Percentiles rank a stretch among this genome's conserved stretches.
Evolutionary conservation across 345 rosid species (phyloP).

Genomic region (Euphorbia pulcherrima): DNA sequence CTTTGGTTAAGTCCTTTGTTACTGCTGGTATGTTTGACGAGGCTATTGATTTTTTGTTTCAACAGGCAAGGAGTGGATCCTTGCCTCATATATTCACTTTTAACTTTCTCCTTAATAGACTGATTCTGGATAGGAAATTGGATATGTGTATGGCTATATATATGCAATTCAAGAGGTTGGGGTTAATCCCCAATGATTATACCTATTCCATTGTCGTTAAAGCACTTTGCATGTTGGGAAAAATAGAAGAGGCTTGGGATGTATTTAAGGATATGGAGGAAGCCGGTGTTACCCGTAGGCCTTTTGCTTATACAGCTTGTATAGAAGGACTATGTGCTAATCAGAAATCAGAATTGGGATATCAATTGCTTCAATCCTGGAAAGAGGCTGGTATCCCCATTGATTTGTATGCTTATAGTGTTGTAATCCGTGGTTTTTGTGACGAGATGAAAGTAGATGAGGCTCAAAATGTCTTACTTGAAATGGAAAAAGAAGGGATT

Average conservation of each 20-base stretch:
- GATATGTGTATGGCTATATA: slow-evolving; percentile 14
- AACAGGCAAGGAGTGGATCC: slow-evolving; percentile 7
- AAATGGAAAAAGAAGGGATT: slow-evolving; percentile 47
- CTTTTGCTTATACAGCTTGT: slow-evolving; percentile 14
- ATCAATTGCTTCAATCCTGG: slow-evolving; percentile 17
- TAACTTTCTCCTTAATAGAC: slow-evolving; percentile 14
- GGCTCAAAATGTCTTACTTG: slow-evolving; percentile 44
- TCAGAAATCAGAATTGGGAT: slow-evolving; percentile 10
- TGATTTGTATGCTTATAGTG: slow-evolving; percentile 14
- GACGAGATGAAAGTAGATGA: slow-evolving; percentile 28
- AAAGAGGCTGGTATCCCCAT: slow-evolving; percentile 5
- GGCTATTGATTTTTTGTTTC: slow-evolving; percentile 15
- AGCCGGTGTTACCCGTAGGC: background rate
- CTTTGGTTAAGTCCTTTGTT: slow-evolving; percentile 22
- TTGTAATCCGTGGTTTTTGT: slow-evolving; percentile 20
- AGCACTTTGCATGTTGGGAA: slow-evolving; percentile 11
- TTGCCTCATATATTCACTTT: slow-evolving; percentile 17
- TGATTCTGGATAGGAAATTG: slow-evolving; percentile 6
- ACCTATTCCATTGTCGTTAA: slow-evolving; percentile 17
- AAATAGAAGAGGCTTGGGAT: slow-evolving; percentile 12
- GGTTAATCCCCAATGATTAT: slow-evolving; percentile 16
- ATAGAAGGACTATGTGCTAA: slow-evolving; percentile 20
- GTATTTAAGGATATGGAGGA: slow-evolving; percentile 15
- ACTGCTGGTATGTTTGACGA: slow-evolving; percentile 19
- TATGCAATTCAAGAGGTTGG: slow-evolving; percentile 17